These are phyloP conservation scores for Ilyonectria sp. DNA, from an alignment of 2,329 filamentous ascomycete species.

Conservation along the genomic window DNA sequence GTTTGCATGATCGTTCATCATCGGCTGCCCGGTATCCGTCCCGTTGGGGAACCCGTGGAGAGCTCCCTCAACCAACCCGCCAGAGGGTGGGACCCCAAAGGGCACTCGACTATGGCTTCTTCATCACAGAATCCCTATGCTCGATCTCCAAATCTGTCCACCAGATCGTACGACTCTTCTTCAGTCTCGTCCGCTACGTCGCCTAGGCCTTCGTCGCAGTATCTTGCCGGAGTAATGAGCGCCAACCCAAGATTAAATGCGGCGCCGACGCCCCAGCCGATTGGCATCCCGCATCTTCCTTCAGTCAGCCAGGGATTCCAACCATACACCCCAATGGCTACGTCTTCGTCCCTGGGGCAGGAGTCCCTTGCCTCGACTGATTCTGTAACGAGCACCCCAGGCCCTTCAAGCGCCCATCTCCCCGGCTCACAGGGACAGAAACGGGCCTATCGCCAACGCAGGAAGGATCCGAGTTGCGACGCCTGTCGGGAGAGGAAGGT, in stretches of 20 bases:
- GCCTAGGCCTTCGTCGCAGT: constrained; percentile 68
- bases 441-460: constrained; percentile 91
- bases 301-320: constrained; percentile 66
- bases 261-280: constrained; percentile 65
- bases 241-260: constrained; percentile 65
- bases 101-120: constrained; percentile 63
- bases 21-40: constrained; percentile 37
- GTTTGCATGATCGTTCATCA: constrained; percentile 46
- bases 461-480: constrained; percentile 98
- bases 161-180: constrained; percentile 75
- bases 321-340: constrained; percentile 67
- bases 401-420: constrained; percentile 53
- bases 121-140: constrained; percentile 69
- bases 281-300: constrained; percentile 67
- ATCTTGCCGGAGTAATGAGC: constrained; percentile 67
- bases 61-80: constrained; percentile 30
- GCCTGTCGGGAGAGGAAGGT: constrained; percentile 90
- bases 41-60: constrained; percentile 39
- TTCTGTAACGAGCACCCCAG: constrained; percentile 70
- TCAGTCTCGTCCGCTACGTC: constrained; percentile 75
- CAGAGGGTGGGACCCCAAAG: constrained; percentile 38
- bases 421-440: constrained; percentile 81
- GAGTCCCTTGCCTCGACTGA: constrained; percentile 74
- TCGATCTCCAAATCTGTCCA: constrained; percentile 74
- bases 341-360: constrained; percentile 67